A percentile compares a stretch with the other conserved stretches of the same genome.
Evolutionary conservation across 106 monocot genomes (phyloP).

Genomic region (Vanilla planifolia): DNA sequence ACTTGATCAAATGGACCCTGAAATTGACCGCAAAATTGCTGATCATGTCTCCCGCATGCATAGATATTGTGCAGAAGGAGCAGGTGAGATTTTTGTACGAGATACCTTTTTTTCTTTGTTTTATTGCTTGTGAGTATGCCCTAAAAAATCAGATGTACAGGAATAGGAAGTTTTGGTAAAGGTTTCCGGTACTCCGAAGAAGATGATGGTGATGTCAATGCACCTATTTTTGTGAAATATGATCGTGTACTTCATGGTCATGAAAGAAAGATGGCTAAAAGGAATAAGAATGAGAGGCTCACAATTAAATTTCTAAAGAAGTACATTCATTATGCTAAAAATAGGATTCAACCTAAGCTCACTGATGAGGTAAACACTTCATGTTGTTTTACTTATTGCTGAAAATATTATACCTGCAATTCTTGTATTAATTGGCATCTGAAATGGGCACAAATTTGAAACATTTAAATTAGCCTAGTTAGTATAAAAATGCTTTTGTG

Average conservation of each 20-base stretch:
- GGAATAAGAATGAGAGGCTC: slow-evolving; percentile 57
- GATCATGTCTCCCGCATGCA: slow-evolving; percentile 97
- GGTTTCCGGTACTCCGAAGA: slow-evolving; percentile 78
- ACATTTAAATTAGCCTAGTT: no score
- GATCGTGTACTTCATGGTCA: slow-evolving; percentile 92
- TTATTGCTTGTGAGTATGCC: slow-evolving; percentile 1
- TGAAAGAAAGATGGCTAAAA: slow-evolving; percentile 70
- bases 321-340: slow-evolving; percentile 94
- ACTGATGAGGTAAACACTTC: slow-evolving; percentile 73
- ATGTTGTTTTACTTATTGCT: background rate
- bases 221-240: slow-evolving; percentile 84
- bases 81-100: slow-evolving; percentile 23
- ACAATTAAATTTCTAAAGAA: slow-evolving; percentile 96
- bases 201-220: slow-evolving; percentile 75
- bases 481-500: no score
- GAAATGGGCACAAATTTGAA: no score
- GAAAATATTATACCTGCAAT: no score
- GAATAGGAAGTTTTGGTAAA: slow-evolving; percentile 36
- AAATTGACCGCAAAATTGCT: slow-evolving; percentile 84
- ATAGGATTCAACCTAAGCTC: slow-evolving; percentile 82
- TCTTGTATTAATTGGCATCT: no score
- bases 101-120: background rate
- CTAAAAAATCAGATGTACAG: slow-evolving; percentile 19
- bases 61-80: slow-evolving; percentile 81
- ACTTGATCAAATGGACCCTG: slow-evolving; percentile 99